Percentiles rank a stretch among this genome's conserved stretches.
phyloP scores from a whole-genome alignment of 2,329 filamentous ascomycete genomes.

The Colletotrichum siamense region DNA sequence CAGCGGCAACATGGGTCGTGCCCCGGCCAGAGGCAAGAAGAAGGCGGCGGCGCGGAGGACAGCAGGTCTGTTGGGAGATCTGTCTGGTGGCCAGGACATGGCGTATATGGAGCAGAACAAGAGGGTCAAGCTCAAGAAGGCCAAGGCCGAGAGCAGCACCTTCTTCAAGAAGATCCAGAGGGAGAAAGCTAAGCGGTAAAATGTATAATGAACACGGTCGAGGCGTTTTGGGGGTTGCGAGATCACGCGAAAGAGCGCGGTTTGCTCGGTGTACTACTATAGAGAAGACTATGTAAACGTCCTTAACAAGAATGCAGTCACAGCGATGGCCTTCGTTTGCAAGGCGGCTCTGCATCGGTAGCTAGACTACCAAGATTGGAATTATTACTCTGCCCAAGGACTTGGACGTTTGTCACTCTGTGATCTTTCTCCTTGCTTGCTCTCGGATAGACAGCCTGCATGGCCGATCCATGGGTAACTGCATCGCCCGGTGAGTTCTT shows the following conservation, averaged over 20 bases:
- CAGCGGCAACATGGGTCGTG: conserved; percentile 47
- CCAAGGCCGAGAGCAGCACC: conserved; percentile 67
- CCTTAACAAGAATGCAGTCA: neutral
- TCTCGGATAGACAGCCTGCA: neutral
- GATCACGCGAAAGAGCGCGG: neutral
- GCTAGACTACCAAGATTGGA: neutral
- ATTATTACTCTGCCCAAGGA: neutral
- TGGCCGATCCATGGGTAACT: neutral
- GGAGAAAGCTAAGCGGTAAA: conserved; percentile 49
- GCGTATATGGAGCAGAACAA: conserved; percentile 90
- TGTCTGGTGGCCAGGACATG: conserved; percentile 95
- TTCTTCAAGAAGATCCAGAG: conserved; percentile 72
- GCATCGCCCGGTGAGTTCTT: neutral
- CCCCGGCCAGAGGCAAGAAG: conserved; percentile 41
- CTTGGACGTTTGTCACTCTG: neutral
- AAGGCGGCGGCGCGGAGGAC: conserved; percentile 75
- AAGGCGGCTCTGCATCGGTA: neutral
- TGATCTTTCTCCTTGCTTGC: neutral
- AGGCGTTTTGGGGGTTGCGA: neutral
- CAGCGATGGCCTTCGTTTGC: neutral
- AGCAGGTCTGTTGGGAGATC: conserved; percentile 82
- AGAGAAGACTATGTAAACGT: neutral
- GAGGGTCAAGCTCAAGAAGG: conserved; percentile 66
- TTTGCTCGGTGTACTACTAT: neutral
- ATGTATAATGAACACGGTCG: neutral